Evolutionary conservation across 1,284 basidiomycete genomes (phyloP).

Genomic region (Trichosporon coremiiforme): DNA sequence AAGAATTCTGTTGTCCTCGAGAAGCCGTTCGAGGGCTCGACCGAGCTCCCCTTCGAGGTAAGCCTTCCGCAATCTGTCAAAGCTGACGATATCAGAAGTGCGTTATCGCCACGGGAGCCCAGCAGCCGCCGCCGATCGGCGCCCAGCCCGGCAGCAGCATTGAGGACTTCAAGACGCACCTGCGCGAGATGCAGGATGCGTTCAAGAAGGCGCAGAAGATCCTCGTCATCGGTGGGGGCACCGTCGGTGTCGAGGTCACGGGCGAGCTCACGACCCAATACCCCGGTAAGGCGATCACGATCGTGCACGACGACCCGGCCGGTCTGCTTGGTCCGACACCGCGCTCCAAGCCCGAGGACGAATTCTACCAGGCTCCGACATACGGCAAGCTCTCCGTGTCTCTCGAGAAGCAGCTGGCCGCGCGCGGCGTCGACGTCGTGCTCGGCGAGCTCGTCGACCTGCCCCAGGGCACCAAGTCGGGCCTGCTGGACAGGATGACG

Average conservation of each 20-base stretch:
- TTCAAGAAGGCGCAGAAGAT: conserved; percentile 47
- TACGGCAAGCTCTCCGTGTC: conserved; percentile 41
- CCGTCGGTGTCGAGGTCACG: conserved; percentile 58
- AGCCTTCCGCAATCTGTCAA: conserved; percentile 20
- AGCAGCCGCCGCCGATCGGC: conserved; percentile 52
- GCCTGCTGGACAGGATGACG: conserved; percentile 34
- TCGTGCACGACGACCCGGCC: conserved; percentile 37
- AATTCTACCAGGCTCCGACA: conserved; percentile 37
- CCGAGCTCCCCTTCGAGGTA: conserved; percentile 53
- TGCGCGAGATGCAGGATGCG: conserved; percentile 45
- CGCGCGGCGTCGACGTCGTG: conserved; percentile 50
- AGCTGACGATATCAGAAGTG: conserved; percentile 36
- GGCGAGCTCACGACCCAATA: conserved; percentile 40
- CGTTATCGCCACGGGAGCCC: conserved; percentile 51
- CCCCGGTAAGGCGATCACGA: conserved; percentile 42
- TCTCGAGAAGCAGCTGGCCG: conserved; percentile 45
- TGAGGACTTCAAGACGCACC: conserved; percentile 33
- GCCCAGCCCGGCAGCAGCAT: conserved; percentile 37
- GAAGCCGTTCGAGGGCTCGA: conserved; percentile 51
- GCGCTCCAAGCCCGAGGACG: conserved; percentile 20
- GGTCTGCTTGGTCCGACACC: conserved; percentile 39
- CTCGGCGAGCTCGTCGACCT: conserved; percentile 37
- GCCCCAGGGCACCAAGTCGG: conserved; percentile 16
- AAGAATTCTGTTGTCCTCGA: conserved; percentile 48
- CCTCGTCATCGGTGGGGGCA: conserved; percentile 57